These are phyloP conservation scores for Cucumis melo DNA, from an alignment of 306 rosid species.

Conservation along the genomic window DNA sequence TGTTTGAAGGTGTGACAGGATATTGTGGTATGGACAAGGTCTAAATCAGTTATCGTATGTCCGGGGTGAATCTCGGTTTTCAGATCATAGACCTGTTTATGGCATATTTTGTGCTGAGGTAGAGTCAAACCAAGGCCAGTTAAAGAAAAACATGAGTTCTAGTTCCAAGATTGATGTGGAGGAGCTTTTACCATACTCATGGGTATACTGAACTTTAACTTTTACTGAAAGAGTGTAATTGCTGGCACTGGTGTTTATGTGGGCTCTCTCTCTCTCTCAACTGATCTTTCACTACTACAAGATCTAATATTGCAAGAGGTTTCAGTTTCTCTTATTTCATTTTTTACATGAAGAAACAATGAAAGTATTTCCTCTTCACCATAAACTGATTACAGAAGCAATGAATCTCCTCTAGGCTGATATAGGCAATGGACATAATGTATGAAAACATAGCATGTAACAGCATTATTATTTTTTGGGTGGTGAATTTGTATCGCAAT, in stretches of 20 bases:
- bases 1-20: constrained; percentile 79
- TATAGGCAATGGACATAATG: not conserved
- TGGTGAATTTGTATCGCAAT: not conserved
- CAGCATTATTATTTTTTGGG: not conserved
- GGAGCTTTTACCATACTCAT: constrained; percentile 72
- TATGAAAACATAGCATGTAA: not conserved
- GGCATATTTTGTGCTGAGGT: constrained; percentile 97
- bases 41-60: constrained; percentile 79
- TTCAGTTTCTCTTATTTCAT: not conserved
- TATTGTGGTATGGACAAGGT: constrained; percentile 93
- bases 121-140: constrained; percentile 54
- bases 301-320: not conserved
- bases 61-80: constrained; percentile 87
- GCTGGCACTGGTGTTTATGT: not conserved
- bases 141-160: constrained; percentile 81
- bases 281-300: not conserved
- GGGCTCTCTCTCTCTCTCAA: not conserved
- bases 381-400: not conserved
- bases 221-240: constrained; percentile 34
- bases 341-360: not conserved
- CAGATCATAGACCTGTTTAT: constrained; percentile 96
- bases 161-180: constrained; percentile 77
- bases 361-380: not conserved
- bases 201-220: constrained; percentile 93
- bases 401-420: not conserved